Evolutionary conservation across 1,139 yeast species (phyloP).

Genomic region (Lodderomyces metapsilosis): DNA sequence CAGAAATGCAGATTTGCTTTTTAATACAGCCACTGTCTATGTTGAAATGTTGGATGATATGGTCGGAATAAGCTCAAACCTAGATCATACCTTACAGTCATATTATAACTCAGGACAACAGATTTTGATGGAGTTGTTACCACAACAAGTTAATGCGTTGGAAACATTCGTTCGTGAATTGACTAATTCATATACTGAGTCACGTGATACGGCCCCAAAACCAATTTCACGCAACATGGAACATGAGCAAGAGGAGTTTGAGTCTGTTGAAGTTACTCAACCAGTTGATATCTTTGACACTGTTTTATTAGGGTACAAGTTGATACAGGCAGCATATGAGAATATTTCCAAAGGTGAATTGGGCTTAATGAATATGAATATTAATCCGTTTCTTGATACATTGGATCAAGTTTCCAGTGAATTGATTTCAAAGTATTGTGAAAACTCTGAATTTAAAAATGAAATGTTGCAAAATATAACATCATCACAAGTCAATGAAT

Average conservation of each 20-base stretch:
- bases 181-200: conserved; percentile 1
- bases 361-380: no score
- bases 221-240: conserved; percentile 13
- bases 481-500: conserved; percentile 24
- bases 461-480: conserved; percentile 28
- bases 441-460: conserved; percentile 19
- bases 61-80: conserved; percentile 17
- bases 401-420: conserved; percentile 24
- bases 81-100: no score
- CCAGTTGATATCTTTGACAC: conserved; percentile 42
- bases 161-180: conserved; percentile 29
- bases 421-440: conserved; percentile 24
- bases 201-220: conserved; percentile 6
- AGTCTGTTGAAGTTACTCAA: conserved; percentile 32
- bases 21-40: conserved; percentile 47
- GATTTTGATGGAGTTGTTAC: conserved; percentile 19
- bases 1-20: conserved; percentile 34
- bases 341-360: conserved; percentile 10
- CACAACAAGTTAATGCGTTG: conserved; percentile 25
- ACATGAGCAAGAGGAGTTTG: conserved; percentile 23
- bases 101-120: conserved; percentile 19
- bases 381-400: conserved; percentile 20
- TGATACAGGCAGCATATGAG: conserved; percentile 33
- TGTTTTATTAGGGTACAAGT: conserved; percentile 27
- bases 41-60: conserved; percentile 44